Evolutionary conservation across 2,329 filamentous ascomycete species (phyloP).

Genomic region (Fusarium nematophilum): DNA sequence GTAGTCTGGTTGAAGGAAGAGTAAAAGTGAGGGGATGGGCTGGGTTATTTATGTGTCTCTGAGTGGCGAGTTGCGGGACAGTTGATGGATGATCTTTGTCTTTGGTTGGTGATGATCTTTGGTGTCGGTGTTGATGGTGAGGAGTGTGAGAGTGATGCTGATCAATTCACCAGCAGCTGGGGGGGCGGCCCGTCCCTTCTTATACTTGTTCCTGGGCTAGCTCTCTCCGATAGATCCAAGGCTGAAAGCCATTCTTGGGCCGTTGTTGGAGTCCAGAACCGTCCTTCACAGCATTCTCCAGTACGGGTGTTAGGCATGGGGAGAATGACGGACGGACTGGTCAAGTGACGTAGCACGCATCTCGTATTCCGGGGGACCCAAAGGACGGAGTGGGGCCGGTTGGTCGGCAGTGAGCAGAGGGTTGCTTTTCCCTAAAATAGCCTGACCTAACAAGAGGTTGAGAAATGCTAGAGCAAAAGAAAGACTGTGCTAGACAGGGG

Average conservation of each 20-base stretch:
- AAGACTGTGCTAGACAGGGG: not conserved
- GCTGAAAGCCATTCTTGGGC: too few relatives aligned
- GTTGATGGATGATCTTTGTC: conserved; percentile 34
- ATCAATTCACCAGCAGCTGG: not conserved
- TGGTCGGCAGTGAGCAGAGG: conserved; percentile 2
- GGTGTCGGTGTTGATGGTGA: conserved; percentile 17
- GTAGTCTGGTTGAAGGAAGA: not conserved
- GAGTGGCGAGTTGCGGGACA: conserved; percentile 19
- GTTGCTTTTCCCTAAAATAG: conserved; percentile 12
- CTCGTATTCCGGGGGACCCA: conserved; percentile 38
- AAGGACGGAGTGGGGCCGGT: conserved; percentile 4
- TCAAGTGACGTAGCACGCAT: conserved; percentile 43
- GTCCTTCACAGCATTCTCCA: conserved; percentile 36
- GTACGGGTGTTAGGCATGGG: too few relatives aligned
- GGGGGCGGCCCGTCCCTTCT: conserved; percentile 21
- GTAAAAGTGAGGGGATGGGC: not conserved
- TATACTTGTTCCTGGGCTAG: conserved; percentile 18
- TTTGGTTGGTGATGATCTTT: conserved; percentile 17
- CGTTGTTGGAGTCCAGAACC: too few relatives aligned
- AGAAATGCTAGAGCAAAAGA: not conserved
- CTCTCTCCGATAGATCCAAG: conserved; percentile 1
- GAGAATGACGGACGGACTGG: conserved; percentile 18
- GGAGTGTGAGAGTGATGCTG: conserved; percentile 7
- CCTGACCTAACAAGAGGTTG: not conserved
- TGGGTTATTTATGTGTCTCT: conserved; percentile 13